Base-by-base conservation (phyloP, 2,329 filamentous ascomycete genomes). In the Alternaria triticina region DNA sequence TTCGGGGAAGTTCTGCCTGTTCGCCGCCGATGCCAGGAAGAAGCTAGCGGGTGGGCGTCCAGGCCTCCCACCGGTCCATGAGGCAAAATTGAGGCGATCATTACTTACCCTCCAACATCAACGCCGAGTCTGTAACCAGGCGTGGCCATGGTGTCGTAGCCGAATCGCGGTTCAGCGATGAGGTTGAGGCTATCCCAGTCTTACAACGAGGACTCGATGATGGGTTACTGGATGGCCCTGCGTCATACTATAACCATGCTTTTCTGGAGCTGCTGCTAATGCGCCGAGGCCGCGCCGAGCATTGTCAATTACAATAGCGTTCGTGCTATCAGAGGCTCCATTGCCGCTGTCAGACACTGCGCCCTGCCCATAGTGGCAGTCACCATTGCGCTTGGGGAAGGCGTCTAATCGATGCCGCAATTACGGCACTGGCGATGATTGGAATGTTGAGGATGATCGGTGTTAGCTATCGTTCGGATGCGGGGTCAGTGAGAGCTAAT, bases 51-150 rank as follows among this genome's bases (percentile, higher is more conserved):
- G 28, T 33, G 25, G 17, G 55, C 22, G 30, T 25, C 58, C 33
- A 36, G 33, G 33, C 33, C 25, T 30, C 54, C n/a, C 30, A 43
- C 28, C 17, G 22, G 58, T 36, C 25, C 50, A 46, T 25, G 49
- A 27, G 28, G 49, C 40, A 47, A 49, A 49, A 59, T 54, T 12
- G 47, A 30, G 13, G 28, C 45, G 28, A 51, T 52, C 40, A 61
- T n/a, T 43, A 70, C 75, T 70, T 61, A 78, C 75, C 75, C 75
- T 59, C 76, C 76, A 44, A 78, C 76, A 64, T 78, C 76, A 23
- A 77, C 75, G 60, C 76, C 76, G 25, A 78, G 56, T 55, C 74
- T 70, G 57, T 77, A 78, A 49, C 76, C 74, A 12, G 67, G 60
- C 15, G 36, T 17, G 13, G 60, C 52, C 63, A 65, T 65, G 51